Evolutionary conservation across 176 grass and related monocot species (phyloP).

Genomic region (Secale cereale): DNA sequence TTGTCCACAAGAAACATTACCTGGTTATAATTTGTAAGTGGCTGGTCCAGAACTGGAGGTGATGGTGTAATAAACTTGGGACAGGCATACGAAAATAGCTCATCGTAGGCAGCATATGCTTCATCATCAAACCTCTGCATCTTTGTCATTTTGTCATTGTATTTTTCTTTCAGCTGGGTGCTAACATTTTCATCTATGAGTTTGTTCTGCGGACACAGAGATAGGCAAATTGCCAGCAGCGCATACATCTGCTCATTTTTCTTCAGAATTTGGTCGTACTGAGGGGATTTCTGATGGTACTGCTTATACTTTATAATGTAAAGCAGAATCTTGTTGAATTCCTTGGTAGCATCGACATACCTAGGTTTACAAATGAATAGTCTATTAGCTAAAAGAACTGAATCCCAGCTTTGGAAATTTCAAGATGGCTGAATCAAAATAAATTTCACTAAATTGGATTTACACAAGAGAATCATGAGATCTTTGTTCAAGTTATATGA

Average conservation of each 20-base stretch:
- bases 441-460: neutral
- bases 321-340: conserved; percentile 97
- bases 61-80: conserved; percentile 98
- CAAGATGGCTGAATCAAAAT: neutral
- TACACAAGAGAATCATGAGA: neutral
- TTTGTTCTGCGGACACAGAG: conserved; percentile 80
- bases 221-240: conserved; percentile 82
- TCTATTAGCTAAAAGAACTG: conserved; percentile 1
- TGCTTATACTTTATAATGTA: conserved; percentile 97
- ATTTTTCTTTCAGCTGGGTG: conserved; percentile 96
- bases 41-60: conserved; percentile 64
- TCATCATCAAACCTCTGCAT: conserved; percentile 98
- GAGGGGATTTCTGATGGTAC: conserved; percentile 92
- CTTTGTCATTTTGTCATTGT: conserved; percentile 98
- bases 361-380: conserved; percentile 27
- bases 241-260: conserved; percentile 99
- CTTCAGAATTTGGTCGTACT: conserved; percentile 96
- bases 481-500: neutral
- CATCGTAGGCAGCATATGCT: conserved; percentile 84
- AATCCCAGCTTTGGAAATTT: neutral
- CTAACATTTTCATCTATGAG: conserved; percentile 90
- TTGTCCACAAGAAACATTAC: conserved; percentile 24
- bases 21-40: conserved; percentile 93
- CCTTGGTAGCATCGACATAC: conserved; percentile 80
- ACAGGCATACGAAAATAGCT: conserved; percentile 91